These are phyloP conservation scores for Microcos paniculata DNA, from an alignment of 345 rosid genomes.

Conservation along the genomic window DNA sequence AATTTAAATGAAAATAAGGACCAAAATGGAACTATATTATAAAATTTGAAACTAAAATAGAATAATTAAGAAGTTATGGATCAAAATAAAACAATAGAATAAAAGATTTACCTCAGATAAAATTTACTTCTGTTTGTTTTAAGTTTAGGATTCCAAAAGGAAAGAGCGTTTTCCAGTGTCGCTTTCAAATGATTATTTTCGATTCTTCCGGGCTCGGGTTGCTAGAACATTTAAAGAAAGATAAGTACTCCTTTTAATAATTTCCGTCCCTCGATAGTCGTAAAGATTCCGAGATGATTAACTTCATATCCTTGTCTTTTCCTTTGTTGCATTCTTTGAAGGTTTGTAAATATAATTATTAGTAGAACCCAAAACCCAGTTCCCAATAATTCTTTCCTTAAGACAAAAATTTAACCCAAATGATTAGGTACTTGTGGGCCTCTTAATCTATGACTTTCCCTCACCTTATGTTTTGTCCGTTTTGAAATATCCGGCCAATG, in stretches of 20 bases:
- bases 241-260: not conserved
- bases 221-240: not conserved
- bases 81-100: too few relatives aligned
- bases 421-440: constrained; percentile 8
- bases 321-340: too few relatives aligned
- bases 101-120: too few relatives aligned
- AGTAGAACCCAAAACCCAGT: not conserved
- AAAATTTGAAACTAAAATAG: too few relatives aligned
- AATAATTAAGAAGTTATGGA: too few relatives aligned
- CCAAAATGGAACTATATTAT: too few relatives aligned
- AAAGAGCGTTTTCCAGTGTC: not conserved
- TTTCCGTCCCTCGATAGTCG: not conserved
- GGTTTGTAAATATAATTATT: not conserved
- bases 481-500: not conserved
- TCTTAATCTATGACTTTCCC: not conserved
- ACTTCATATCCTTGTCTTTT: not conserved
- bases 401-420: constrained; percentile 11
- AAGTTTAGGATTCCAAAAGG: not conserved
- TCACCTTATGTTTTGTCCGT: not conserved
- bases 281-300: not conserved
- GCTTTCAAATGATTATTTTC: not conserved
- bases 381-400: not conserved
- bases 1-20: too few relatives aligned
- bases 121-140: not conserved
- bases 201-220: not conserved